Evolutionary conservation across 768 basidiomycete species (phyloP), one percentile per base, ranked within the genome.

Genomic region (Dendrothele bispora): DNA sequence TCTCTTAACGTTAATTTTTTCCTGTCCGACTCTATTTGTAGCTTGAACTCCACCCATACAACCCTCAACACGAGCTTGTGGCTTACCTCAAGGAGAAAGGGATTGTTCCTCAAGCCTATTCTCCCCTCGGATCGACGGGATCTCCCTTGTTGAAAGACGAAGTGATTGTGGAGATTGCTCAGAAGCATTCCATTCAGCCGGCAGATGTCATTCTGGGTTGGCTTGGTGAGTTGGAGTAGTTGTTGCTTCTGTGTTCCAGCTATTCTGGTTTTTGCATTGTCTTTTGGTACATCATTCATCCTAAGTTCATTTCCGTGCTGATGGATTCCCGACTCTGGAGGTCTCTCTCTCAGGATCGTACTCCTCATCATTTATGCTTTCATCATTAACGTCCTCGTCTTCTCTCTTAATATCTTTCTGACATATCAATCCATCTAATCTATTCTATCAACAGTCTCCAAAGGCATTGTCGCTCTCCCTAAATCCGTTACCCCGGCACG

Each of bases 71-170:
- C 65, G 74, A 81, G 41, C 77, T 91, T 40, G 46, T 83, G 34
- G 67, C 70, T 10, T 91, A 79, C 66, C 71, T 88, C 53, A 74
- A 75, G 60, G 71, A 74, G 15, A 82, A 90, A 61, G 73, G 71
- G 17, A 91, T 93, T 56, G 67, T 83, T 41, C 74, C 86, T 0
- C 76, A 90, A 62, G 90, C 91, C 1, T 93, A 88, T 63, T 91
- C 87, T 7, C 90, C 91, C 7, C 79, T 92, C 12, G 89, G 84
- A 28, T 86, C 83, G 7, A 74, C 80, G 10, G 74, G 77, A 55
- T 79, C 85, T 2, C 86, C 86, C 7, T 68, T 92, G 6, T 61
- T 91, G 27, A 61, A 59, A 5, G 88, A 93, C 55, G 78, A 82
- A 42, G 70, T 75, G 3, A 81, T 86, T 7, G 52, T 67, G 3